These are phyloP conservation scores for Bipolaris bicolor DNA, from an alignment of 2,329 filamentous ascomycete species.

Conservation along the genomic window DNA sequence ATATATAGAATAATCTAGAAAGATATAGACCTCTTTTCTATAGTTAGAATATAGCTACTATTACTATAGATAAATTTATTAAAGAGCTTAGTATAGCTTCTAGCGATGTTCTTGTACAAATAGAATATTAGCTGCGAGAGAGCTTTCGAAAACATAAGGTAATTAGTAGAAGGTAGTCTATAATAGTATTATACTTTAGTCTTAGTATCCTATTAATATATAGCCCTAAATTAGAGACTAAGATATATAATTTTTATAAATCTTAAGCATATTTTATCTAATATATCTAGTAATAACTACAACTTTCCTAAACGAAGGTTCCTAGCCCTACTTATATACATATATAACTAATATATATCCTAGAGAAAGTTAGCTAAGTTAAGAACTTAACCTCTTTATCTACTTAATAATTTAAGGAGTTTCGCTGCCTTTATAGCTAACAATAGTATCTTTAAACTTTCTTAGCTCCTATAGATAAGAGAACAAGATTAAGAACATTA, in stretches of 20 bases:
- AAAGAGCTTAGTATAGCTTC: slow-evolving; percentile 5
- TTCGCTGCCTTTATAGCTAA: slow-evolving; percentile 7
- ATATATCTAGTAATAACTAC: slow-evolving; percentile 6
- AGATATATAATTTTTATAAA: slow-evolving; percentile 8
- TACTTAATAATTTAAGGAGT: slow-evolving; percentile 6
- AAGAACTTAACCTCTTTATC: slow-evolving; percentile 2
- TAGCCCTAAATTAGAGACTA: slow-evolving; percentile 3
- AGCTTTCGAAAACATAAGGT: slow-evolving; percentile 7
- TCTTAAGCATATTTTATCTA: slow-evolving; percentile 8
- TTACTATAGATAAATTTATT: slow-evolving; percentile 7
- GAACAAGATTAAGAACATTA: background rate
- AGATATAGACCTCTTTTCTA: slow-evolving; percentile 6
- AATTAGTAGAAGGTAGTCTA: slow-evolving; percentile 10
- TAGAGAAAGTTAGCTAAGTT: slow-evolving; percentile 5
- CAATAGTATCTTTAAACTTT: slow-evolving; percentile 4
- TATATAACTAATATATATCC: slow-evolving; percentile 5
- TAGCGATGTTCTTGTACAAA: slow-evolving; percentile 4
- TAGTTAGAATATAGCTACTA: slow-evolving; percentile 1
- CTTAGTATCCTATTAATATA: slow-evolving; percentile 8
- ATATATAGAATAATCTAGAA: slow-evolving; percentile 8
- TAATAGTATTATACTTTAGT: slow-evolving; percentile 5
- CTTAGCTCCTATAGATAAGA: slow-evolving; percentile 4
- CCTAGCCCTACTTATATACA: slow-evolving; percentile 3
- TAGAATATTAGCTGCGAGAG: slow-evolving; percentile 4
- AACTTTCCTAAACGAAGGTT: slow-evolving; percentile 8